phyloP scores from a whole-genome alignment of 2,329 filamentous ascomycete genomes.

The Exophiala sp. region DNA sequence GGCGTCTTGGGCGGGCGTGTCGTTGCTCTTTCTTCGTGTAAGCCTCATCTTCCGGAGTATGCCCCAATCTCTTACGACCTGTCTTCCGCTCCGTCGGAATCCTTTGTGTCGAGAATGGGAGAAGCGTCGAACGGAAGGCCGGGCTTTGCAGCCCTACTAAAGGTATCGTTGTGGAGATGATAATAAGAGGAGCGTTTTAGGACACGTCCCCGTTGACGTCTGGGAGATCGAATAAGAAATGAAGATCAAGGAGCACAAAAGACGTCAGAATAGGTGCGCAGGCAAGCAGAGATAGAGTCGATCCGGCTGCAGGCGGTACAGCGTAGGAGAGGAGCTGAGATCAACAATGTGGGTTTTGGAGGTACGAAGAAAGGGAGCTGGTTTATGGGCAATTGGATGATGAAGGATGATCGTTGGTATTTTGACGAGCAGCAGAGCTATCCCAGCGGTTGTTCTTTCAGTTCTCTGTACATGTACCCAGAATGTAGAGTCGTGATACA shows the following conservation, averaged over 20 bases:
- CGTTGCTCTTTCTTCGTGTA: constrained; percentile 48
- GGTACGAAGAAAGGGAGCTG: too few relatives aligned
- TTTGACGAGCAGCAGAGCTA: too few relatives aligned
- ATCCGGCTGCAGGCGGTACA: neutral
- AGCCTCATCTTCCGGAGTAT: constrained; percentile 52
- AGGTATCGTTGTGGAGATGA: neutral
- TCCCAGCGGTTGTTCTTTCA: too few relatives aligned
- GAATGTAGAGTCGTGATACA: too few relatives aligned
- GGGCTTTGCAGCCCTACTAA: neutral
- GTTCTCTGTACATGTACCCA: too few relatives aligned
- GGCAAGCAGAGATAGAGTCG: neutral
- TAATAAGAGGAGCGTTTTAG: neutral
- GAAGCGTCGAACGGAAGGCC: neutral
- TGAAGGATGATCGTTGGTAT: too few relatives aligned
- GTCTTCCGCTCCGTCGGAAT: constrained; percentile 13
- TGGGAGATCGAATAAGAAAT: neutral
- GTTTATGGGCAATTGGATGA: too few relatives aligned
- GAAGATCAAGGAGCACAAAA: neutral
- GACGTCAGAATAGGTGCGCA: neutral
- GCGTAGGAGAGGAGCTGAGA: neutral
- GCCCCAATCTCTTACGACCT: constrained; percentile 48
- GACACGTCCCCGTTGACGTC: neutral
- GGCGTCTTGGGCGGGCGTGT: constrained; percentile 55
- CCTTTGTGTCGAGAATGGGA: neutral
- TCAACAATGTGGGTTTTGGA: neutral